Percentiles rank a stretch among this genome's conserved stretches.
Conservation (phyloP, 805 yeast genomes). For the Vanderwaltozyma polyspora region DNA sequence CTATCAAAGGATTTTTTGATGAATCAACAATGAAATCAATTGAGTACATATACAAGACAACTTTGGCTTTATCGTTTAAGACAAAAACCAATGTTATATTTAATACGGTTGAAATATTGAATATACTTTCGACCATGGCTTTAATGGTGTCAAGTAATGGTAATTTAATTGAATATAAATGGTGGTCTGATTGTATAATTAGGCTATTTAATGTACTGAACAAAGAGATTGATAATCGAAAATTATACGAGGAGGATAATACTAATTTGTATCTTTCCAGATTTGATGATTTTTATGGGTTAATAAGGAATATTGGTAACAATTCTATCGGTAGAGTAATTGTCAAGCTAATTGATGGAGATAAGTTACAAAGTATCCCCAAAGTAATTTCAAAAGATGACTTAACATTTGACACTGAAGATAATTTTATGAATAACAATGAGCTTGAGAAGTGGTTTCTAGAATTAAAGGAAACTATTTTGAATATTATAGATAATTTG, state of each 20-base stretch:
- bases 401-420: neutral
- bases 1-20: constrained; percentile 14
- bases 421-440: constrained; percentile 5
- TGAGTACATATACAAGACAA: constrained; percentile 26
- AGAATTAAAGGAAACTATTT: constrained; percentile 33
- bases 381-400: constrained; percentile 21
- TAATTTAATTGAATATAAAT: constrained; percentile 3
- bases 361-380: constrained; percentile 16
- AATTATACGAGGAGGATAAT: constrained; percentile 3
- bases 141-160: neutral
- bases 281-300: constrained; percentile 15
- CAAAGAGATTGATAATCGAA: constrained; percentile 10
- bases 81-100: constrained; percentile 43
- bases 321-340: constrained; percentile 16
- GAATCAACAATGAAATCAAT: constrained; percentile 13
- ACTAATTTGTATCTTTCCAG: constrained; percentile 6
- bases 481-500: constrained; percentile 38
- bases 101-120: constrained; percentile 43
- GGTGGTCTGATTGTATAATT: constrained; percentile 22
- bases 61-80: constrained; percentile 36
- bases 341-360: constrained; percentile 12
- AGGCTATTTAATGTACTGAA: constrained; percentile 17
- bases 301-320: constrained; percentile 22
- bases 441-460: constrained; percentile 19
- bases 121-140: constrained; percentile 29